Evolutionary conservation across 1,139 yeast genomes (phyloP), one percentile per base, ranked within the genome.

Genomic region (Meyerozyma athensensis): DNA sequence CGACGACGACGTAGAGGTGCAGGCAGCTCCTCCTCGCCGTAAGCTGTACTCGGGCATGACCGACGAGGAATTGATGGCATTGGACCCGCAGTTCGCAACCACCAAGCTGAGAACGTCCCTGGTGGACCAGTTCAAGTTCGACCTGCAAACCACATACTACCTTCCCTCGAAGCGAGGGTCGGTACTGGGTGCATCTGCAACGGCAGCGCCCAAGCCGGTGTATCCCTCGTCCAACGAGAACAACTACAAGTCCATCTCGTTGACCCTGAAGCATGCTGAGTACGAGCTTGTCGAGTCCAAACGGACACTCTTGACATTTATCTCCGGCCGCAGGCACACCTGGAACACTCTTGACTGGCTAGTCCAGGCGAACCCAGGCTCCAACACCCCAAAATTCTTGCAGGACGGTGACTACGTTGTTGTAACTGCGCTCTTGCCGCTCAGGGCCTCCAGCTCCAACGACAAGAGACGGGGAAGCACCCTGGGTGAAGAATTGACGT

Each of bases 21-120:
- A n/a, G n/a, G 21, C 7, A 14, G 56, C 36, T 14, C 36, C 36
- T 20, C 47, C 55, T 1, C 56, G 77, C 34, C 65, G 78, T 44
- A 79, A 78, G 52, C 74, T 81, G 23, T 72, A 79, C 47, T 72
- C 77, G 9, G 81, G 72, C 3, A 76, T 82, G 85, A 68, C 83
- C 4, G 69, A 75, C 50, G 82, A 77, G 45, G 87, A 82, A 53
- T 60, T 82, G 36, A 59, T 79, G 50, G 78, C 74, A 4, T 56
- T 80, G 49, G 89, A 81, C 54, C 68, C 75, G 2, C 84, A 78
- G 48, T 80, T 66, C 48, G 48, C 50, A 49, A 6, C 46, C 48
- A 58, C 70, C 9, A 57, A 53, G 42, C 56, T 65, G 7, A 63
- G 56, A 39, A 50, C 56, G 4, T 48, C 61, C 13, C 59, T 65